Evolutionary conservation across 495 filamentous ascomycete genomes (phyloP), one percentile per base, ranked within the genome.

Genomic region (Poronia punctata): DNA sequence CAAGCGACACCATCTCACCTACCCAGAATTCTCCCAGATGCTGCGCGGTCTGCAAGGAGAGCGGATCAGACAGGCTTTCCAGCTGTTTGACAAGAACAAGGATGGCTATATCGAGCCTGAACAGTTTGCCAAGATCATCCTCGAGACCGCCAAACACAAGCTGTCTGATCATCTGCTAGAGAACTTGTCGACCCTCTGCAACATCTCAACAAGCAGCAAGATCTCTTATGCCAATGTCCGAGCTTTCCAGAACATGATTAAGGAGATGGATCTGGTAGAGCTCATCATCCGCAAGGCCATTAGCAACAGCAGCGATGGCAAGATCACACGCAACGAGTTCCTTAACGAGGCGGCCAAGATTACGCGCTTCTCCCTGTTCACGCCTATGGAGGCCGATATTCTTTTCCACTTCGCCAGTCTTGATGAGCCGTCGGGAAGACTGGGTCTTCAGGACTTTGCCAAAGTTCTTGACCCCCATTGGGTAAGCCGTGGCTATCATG

Each of bases 351-450:
- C 92, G 14, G 80, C 90, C 16, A 80, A 80, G 27, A 78, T 88
- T 52, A 92, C 88, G 17, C 79, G 93, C 15, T 98, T 95, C 66
- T 88, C 88, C 4, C 72, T 92, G 0, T 95, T 95, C 64, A 96
- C 92, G 0, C 92, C 92, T 1, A 95, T 98, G 90, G 92, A 98
- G 61, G 92, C 93, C 3, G 92, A 97, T 59, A 97, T 98, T 49
- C 75, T 98, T 12, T 98, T 98, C 72, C 92, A 98, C 62, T 98
- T 98, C 53, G 92, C 92, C 26, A 87, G 88, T 29, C 69, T 98
- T 30, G 87, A 95, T 56, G 82, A 88, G 43, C 84, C 87, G 0
- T 84, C 87, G 0, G 93, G 88, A 9, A 67, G 86, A 28, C 75
- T 98, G n/a, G 74, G 82, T 4, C 69, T 93, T 15, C 67, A 66